Base-by-base conservation (phyloP, 2,329 filamentous ascomycete species). In the Sporothrix phasma region DNA sequence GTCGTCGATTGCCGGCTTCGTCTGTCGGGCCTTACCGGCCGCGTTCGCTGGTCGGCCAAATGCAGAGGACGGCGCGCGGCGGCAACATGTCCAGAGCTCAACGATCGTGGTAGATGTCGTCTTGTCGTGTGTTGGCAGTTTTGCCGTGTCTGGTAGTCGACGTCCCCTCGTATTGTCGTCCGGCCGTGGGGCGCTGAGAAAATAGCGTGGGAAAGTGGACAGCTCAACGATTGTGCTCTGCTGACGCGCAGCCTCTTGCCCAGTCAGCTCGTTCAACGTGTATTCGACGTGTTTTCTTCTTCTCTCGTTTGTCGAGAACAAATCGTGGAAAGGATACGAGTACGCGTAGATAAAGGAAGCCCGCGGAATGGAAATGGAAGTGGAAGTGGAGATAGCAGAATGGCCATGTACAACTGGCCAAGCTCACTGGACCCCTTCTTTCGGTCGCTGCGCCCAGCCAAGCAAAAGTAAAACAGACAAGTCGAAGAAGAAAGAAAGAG, bases 11-110 rank as follows among this genome's bases (percentile, higher is more conserved):
- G 17, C 41, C n/a, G 17, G 26, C 51, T 39, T 11, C n/a, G n/a
- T n/a, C 39, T 34, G 37, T 59, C 5, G 41, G 29, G 24, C 41
- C 39, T 53, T 62, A 53, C 58, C 58, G 58, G 58, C 58, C 58
- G 31, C 45, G 26, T 51, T 46, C 31, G 19, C 31, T 37, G 46
- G 59, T 51, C 46, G 59, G 31, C 59, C 60, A 37, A 53, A 43
- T 53, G 60, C 34, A 8, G 22, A 53, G 37, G 46, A 22, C 37
- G 60, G 43, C 47, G 46, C 34, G 46, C 60, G 46, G 60, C 60
- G 60, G 60, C 34, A 62, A 62, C 59, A 62, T 62, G 60, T 47
- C 53, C 13, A 47, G 34, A 47, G 59, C 43, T 29, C 56, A n/a
- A 45, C 39, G 26, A 26, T 45, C 10, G 56, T 60, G 41, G 56